Base-by-base conservation (phyloP, 1,284 basidiomycete genomes). In the Irpex sp. region DNA sequence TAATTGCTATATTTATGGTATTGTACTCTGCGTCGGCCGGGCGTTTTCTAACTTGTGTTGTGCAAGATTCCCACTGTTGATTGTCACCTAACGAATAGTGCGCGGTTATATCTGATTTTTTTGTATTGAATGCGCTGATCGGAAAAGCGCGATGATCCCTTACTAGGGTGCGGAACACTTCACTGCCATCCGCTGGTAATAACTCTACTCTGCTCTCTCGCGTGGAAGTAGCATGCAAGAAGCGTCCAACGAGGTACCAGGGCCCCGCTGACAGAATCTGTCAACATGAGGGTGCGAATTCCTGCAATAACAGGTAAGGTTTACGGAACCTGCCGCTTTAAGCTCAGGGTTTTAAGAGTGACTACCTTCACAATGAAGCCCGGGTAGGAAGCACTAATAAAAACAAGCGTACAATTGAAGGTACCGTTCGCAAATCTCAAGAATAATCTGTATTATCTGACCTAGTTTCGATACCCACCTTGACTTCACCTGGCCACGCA, bases 11-110 rank as follows among this genome's bases (percentile, higher is more conserved):
- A 31, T 63, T 37, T 49, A 43, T 57, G 57, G 50, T 59, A 31
- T 43, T 57, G 58, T 65, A 62, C 61, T 54, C 21, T 61, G 58
- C 63, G 53, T 65, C 43, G 54, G 61, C 56, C 60, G 60, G 62
- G 58, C 31, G 19, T 46, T 63, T 26, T 26, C 51, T 66, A 55
- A 56, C 56, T 58, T 62, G 61, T 57, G 60, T 58, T 46, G 47
- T 49, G 58, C 64, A 60, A 13, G 53, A 53, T 61, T 60, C 61
- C 57, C 60, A 62, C 60, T 63, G 43, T 54, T 39, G 50, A 57
- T 55, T 11, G 19, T 26, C 50, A 51, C 50, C 19, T 19, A 26
- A 21, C 33, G 7, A 55, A 13, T 33, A 31, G 53, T 55, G 33
- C 53, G 53, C 33, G 13, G 26, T 55, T 55, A 21, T 33, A 55